Evolutionary conservation across 352 stramenopile species (phyloP), one percentile per base, ranked within the genome.

Genomic region (Phytophthora palmivora): DNA sequence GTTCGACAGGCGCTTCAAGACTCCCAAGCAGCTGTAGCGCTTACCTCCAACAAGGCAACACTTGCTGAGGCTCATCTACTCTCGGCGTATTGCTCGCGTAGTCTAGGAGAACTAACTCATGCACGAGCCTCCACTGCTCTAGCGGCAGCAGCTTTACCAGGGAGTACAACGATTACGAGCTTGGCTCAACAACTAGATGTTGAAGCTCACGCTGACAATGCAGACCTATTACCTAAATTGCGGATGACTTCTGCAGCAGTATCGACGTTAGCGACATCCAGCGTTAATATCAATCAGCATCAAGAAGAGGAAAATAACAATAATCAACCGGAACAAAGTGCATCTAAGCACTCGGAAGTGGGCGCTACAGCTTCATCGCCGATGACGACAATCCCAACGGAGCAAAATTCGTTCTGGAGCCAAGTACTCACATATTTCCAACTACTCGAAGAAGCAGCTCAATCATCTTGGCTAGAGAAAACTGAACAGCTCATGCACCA

Each of bases 401-500:
- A 66, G 11, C 39, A 61, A 38, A 58, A 24, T 21, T 58, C 49
- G 7, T 63, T 70, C 24, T 76, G 62, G 67, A 53, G 36, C 6
- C 67, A 66, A 33, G 43, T 68, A 9, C 39, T 55, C 2, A 26
- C 42, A 16, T 51, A 71, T 30, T 72, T 72, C n/a, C 56, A 66
- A 36, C 2, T 49, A 16, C 53, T 84, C 26, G 56, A 76, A 44
- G 42, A 67, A 57, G 44, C 76, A 24, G 48, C 62, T 8, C 19
- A 41, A 12, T 76, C 74, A 12, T 41, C 58, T n/a, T 63, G 67
- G 63, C 47, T 89, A 33, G 38, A 45, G 0, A 76, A 74, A 12
- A 21, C 88, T 8, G 80, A 88, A 52, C 46, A 48, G 18, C 72
- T 85, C 52, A 72, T 85, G 71, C 78, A 89, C 50, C 72, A 78